Percentiles rank a stretch among this genome's conserved stretches.
Evolutionary conservation across 352 stramenopile species (phyloP).

Genomic region (Phytophthora chlamydospora): DNA sequence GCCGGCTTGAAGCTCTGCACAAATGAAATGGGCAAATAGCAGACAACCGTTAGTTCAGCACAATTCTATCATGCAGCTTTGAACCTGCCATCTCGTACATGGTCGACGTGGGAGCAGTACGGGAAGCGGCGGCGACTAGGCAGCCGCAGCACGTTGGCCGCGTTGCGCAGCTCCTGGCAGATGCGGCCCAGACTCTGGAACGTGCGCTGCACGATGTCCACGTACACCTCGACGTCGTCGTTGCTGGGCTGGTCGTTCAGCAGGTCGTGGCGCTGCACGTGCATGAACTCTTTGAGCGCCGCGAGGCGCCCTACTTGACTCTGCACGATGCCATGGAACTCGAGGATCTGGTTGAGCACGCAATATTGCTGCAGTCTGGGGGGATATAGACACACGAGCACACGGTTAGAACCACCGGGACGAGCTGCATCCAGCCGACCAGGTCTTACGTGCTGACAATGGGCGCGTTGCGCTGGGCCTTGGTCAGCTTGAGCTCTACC

Average conservation of each 20-base stretch:
- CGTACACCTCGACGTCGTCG: constrained; percentile 59
- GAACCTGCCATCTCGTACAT: constrained; percentile 46
- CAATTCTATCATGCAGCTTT: background rate
- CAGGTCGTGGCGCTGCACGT: constrained; percentile 48
- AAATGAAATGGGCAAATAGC: constrained; percentile 7
- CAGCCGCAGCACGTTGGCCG: constrained; percentile 72
- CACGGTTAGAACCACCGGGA: constrained; percentile 13
- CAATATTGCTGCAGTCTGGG: constrained; percentile 80
- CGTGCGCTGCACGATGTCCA: constrained; percentile 57
- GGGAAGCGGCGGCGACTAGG: constrained; percentile 80
- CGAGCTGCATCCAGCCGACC: background rate
- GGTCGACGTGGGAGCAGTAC: constrained; percentile 80
- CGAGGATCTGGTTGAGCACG: constrained; percentile 85
- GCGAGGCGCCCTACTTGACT: constrained; percentile 56
- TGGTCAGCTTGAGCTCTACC: constrained; percentile 72
- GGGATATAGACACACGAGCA: background rate
- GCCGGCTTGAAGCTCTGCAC: constrained; percentile 71
- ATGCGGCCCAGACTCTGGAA: constrained; percentile 59
- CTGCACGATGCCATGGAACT: constrained; percentile 79
- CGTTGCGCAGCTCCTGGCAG: constrained; percentile 71
- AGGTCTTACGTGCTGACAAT: constrained; percentile 56
- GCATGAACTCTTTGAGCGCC: constrained; percentile 57
- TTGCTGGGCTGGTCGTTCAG: constrained; percentile 41
- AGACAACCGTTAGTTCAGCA: constrained; percentile 3
- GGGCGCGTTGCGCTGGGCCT: constrained; percentile 54